Base-by-base conservation (phyloP, 2,329 filamentous ascomycete genomes). In the Xylariaceae sp. region DNA sequence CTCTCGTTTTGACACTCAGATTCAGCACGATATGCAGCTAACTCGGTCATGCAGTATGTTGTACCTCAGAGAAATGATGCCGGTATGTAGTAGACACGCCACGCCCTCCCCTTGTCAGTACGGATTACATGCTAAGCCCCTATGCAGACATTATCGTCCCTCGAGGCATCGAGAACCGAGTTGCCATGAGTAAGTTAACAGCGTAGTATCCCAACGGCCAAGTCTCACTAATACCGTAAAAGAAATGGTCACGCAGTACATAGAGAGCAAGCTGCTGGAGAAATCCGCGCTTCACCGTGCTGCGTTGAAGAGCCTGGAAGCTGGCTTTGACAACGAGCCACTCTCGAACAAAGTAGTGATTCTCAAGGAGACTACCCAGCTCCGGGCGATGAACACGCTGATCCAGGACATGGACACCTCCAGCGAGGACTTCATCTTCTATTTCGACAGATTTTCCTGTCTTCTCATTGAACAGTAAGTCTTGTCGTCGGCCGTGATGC, bases 361-460 rank as follows among this genome's bases (percentile, higher is more conserved):
- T 13, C 77, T 97, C 58, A 80, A 87, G 49, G 82, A 89, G 62
- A 96, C 89, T 1, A 83, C 87, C 7, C 94, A 99, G 73, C 80
- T 97, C 57, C 82, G 81, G 58, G 92, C 87, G 51, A 96, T 99
- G 83, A 92, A 90, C 72, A 97, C 92, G 0, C 89, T 97, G 58
- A 84, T 99, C 47, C 88, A 95, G 70, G 83, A 94, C 67, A 88
- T 89, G 15, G 82, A 86, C 52, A 93, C 91, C 0, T 79, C 82
- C 5, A 83, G 90, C 48, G 93, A 96, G 71, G 92, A 97, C 68
- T 97, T 97, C 72, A 90, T 96, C 63, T 97, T 97, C 75, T 97
- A 97, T 75, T 97, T 97, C 73, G 92, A 99, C 74, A 85, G 94
- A 44, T 79, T 97, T 44, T 86, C 90, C 1, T 85, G 89, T n/a